Conservation (phyloP, 352 stramenopile genomes). For the Elongisporangium prolatum region DNA sequence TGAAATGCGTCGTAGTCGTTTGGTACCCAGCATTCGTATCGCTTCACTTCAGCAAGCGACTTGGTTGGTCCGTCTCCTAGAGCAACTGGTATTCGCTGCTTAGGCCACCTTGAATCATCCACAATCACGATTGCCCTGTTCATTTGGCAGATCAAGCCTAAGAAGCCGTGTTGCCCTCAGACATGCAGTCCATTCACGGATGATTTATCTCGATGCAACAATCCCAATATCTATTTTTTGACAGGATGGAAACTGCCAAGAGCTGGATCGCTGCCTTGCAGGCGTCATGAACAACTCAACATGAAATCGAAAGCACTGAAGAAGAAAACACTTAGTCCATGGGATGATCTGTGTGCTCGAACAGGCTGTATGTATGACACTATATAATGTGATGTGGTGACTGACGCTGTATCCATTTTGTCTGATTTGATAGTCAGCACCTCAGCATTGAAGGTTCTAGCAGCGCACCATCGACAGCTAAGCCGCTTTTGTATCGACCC, state of each 20-base stretch:
- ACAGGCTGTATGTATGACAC: constrained; percentile 26
- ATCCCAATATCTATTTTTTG: not conserved
- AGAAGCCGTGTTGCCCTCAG: not conserved
- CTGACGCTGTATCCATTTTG: no score
- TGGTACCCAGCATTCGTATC: constrained; percentile 43
- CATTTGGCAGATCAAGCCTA: constrained; percentile 12
- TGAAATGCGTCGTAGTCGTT: constrained; percentile 36
- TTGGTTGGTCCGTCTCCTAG: not conserved
- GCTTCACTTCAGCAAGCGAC: not conserved
- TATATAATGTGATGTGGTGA: no score
- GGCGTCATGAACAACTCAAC: constrained; percentile 12
- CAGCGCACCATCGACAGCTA: constrained; percentile 36
- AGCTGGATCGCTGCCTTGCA: not conserved
- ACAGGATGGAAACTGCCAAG: not conserved
- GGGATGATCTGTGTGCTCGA: constrained; percentile 22
- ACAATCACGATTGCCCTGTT: constrained; percentile 31
- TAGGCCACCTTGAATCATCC: constrained; percentile 3
- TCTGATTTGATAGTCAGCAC: no score
- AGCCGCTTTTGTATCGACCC: constrained; percentile 35
- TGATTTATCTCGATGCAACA: not conserved
- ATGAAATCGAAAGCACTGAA: constrained; percentile 20
- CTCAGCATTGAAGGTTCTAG: constrained; percentile 27
- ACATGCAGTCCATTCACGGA: not conserved
- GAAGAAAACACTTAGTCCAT: constrained; percentile 26
- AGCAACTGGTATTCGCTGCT: not conserved